phyloP scores from a whole-genome alignment of 2,329 filamentous ascomycete genomes.

The Claviceps capensis region DNA sequence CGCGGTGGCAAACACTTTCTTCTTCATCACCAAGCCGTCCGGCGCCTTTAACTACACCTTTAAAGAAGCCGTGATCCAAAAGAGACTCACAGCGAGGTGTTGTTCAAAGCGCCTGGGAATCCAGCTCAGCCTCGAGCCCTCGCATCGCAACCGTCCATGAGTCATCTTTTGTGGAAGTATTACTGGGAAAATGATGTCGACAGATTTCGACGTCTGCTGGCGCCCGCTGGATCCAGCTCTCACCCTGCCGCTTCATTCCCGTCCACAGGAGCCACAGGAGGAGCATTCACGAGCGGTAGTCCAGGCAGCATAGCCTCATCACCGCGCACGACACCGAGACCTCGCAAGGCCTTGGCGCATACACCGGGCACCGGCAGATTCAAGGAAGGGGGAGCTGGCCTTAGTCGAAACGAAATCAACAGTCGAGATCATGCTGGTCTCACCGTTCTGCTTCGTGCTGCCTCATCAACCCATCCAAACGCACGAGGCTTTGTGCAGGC shows the following conservation, averaged over 20 bases:
- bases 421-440: conserved; percentile 68
- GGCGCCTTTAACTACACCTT: conserved; percentile 46
- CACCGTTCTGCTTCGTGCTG: conserved; percentile 73
- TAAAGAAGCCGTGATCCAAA: conserved; percentile 79
- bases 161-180: conserved; percentile 89
- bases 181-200: conserved; percentile 98
- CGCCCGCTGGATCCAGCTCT: conserved; percentile 48
- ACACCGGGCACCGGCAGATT: conserved; percentile 27
- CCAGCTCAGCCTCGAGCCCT: background rate
- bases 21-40: conserved; percentile 9
- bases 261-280: conserved; percentile 22
- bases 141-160: conserved; percentile 50
- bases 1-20: background rate
- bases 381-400: conserved; percentile 28
- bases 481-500: conserved; percentile 64
- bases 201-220: conserved; percentile 78
- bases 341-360: conserved; percentile 38
- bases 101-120: conserved; percentile 38
- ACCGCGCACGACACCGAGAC: conserved; percentile 34
- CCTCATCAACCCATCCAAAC: conserved; percentile 56
- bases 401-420: conserved; percentile 60
- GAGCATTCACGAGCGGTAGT: conserved; percentile 22
- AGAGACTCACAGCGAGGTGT: conserved; percentile 84
- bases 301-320: conserved; percentile 32
- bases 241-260: conserved; percentile 42